A percentile compares a stretch with the other conserved stretches of the same genome.
phyloP scores from a whole-genome alignment of 345 rosid species.

The Carallia pectinifolia region DNA sequence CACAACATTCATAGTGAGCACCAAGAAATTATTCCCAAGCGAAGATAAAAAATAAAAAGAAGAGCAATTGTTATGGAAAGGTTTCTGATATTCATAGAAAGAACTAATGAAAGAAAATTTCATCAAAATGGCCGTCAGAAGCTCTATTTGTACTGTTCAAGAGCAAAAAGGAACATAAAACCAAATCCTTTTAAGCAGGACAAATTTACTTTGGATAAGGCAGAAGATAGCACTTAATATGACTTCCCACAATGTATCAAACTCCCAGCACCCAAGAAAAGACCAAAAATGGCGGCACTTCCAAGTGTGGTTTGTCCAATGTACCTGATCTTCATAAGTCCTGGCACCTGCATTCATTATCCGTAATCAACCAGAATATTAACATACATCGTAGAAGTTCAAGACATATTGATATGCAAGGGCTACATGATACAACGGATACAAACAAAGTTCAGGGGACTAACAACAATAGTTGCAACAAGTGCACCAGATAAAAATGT shows the following conservation, averaged over 20 bases:
- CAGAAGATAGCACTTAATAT: background rate
- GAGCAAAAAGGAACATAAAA: background rate
- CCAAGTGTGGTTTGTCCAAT: conserved; percentile 88
- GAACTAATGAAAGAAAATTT: background rate
- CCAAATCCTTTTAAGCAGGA: background rate
- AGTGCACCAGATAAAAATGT: too few relatives aligned
- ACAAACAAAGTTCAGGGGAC: too few relatives aligned
- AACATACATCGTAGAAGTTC: too few relatives aligned
- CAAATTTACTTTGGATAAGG: background rate
- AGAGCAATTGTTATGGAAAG: background rate
- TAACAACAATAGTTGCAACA: too few relatives aligned
- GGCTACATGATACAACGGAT: too few relatives aligned
- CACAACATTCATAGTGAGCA: background rate
- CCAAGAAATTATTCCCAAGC: background rate
- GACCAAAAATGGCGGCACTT: conserved; percentile 92
- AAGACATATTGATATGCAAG: too few relatives aligned
- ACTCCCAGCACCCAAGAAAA: conserved; percentile 52
- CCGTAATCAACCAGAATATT: too few relatives aligned
- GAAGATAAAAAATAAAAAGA: background rate
- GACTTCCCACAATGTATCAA: conserved; percentile 27
- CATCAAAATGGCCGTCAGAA: background rate
- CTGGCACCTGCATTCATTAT: conserved; percentile 17
- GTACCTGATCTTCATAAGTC: conserved; percentile 65
- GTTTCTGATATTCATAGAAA: background rate
- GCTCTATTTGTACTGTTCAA: background rate